Conservation (phyloP, 192 early-diverging fungal species). For the Umbelopsis sp. region DNA sequence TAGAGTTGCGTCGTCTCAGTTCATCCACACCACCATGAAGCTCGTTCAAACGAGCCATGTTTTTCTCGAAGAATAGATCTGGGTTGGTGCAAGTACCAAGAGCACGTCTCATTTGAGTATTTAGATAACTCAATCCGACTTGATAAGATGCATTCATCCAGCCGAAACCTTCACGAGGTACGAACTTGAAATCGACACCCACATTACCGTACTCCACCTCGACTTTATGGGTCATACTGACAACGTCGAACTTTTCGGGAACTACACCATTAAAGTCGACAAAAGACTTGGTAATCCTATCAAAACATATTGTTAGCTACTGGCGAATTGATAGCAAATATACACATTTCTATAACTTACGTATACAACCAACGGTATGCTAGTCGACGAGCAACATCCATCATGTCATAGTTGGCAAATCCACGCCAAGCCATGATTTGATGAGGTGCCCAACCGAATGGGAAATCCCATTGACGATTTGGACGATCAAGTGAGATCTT, state of each 20-base stretch:
- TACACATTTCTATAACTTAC: constrained; percentile 34
- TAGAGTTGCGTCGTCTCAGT: constrained; percentile 17
- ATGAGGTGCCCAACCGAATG: constrained; percentile 97
- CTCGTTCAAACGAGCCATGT: constrained; percentile 14
- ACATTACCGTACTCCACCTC: constrained; percentile 97
- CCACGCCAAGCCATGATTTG: constrained; percentile 97
- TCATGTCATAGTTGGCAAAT: constrained; percentile 78
- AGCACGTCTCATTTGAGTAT: constrained; percentile 70
- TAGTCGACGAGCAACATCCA: constrained; percentile 68
- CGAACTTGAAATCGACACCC: constrained; percentile 89
- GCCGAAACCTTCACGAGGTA: constrained; percentile 95
- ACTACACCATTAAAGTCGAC: constrained; percentile 96
- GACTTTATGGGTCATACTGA: constrained; percentile 85
- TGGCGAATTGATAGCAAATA: not conserved
- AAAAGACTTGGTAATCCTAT: constrained; percentile 85
- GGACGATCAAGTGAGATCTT: constrained; percentile 80
- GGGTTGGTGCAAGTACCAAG: constrained; percentile 76
- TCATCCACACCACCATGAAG: constrained; percentile 24
- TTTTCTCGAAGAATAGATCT: constrained; percentile 63
- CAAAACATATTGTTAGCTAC: not conserved
- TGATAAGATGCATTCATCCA: constrained; percentile 98
- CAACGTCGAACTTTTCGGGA: constrained; percentile 97
- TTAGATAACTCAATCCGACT: constrained; percentile 80
- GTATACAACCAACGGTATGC: constrained; percentile 96
- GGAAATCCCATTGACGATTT: constrained; percentile 94